Conservation (phyloP, 495 filamentous ascomycete species). For the Lasiosphaeria miniovina region DNA sequence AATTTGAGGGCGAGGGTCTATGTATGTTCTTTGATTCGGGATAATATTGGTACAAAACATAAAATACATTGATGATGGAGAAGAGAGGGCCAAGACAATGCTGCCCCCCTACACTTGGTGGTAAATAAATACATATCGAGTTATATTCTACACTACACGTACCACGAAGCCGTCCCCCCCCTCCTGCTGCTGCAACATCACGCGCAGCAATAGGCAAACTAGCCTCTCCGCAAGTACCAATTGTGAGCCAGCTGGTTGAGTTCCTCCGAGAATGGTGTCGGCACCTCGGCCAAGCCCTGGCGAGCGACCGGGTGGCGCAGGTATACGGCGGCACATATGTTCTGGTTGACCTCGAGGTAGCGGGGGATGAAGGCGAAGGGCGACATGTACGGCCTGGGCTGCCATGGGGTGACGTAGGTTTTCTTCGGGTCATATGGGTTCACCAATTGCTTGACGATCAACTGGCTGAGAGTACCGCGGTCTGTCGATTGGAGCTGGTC, state of each 20-base stretch:
- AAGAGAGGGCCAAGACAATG: no score
- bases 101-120: neutral
- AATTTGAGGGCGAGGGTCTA: no score
- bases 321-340: constrained; percentile 92
- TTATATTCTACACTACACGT: no score
- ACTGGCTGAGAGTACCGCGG: no score
- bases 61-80: no score
- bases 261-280: constrained; percentile 68
- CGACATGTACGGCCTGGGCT: constrained; percentile 79
- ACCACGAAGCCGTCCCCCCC: neutral
- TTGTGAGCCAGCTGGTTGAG: constrained; percentile 76
- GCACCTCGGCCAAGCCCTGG: constrained; percentile 82
- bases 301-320: constrained; percentile 92
- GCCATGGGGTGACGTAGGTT: constrained; percentile 90
- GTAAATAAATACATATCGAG: neutral
- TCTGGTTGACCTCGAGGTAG: constrained; percentile 96
- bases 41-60: no score
- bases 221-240: constrained; percentile 90
- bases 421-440: constrained; percentile 75
- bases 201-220: constrained; percentile 23
- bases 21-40: no score
- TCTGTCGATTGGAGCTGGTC: no score
- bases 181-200: neutral
- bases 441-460: constrained; percentile 25
- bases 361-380: constrained; percentile 92